Base-by-base conservation (phyloP, 1,284 basidiomycete species). In the Leccinum cinnamomeum region DNA sequence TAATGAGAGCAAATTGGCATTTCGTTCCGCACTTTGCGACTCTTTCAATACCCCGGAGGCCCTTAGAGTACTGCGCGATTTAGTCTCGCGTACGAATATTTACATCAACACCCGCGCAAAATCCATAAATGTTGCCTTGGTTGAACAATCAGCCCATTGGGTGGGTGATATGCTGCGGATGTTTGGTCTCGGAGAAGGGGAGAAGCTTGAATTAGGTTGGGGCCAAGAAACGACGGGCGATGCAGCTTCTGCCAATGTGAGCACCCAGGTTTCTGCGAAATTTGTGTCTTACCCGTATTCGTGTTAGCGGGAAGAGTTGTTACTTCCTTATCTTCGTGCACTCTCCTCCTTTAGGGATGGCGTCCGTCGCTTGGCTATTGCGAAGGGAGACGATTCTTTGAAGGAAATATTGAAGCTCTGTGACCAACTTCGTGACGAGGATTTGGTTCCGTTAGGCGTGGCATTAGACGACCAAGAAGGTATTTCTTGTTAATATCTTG, bases 381-480 rank as follows among this genome's bases (percentile, higher is more conserved):
- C 79, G 20, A 89, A 88, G 71, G 82, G 80, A 35, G 86, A 89
- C 16, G 81, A 80, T 25, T 84, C 89, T 3, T 74, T 88, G 37
- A 88, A 89, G 72, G 91, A 94, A 62, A 92, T 97, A 61, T 79
- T 96, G 51, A 81, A 86, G 23, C 84, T 97, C 41, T 95, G 88
- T 71, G 97, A 99, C 79, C 88, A 87, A 63, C 84, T 99, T 64
- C 86, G 97, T 28, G 97, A 99, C 75, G 81, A 85, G 46, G 96
- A 98, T 72, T 81, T 98, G 46, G 90, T 97, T 53, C 91, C 95
- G 25, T 82, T 99, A 59, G 97, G 97, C 14, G 93, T 99, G 5
- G 95, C 95, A 10, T 81, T 99, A 50, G 97, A 99, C 72, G 97
- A 99, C 77, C 94, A 95, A 79, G 94, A 95, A 79, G 94, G 95